Base-by-base conservation (phyloP, 257 asterid species). In the Solanum sitiens region DNA sequence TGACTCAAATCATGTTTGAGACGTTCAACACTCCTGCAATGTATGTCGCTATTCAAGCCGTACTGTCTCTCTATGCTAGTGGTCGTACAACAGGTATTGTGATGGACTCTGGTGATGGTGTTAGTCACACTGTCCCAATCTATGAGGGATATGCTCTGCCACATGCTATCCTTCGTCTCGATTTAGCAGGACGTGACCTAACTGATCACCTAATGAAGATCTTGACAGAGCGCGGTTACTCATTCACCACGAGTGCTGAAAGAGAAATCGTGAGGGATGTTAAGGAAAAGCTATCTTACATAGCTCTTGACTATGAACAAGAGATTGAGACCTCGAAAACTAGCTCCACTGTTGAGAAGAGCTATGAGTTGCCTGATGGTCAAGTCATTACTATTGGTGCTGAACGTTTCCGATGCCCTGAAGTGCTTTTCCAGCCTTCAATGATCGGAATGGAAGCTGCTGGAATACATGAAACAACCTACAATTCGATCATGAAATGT, bases 1-100 rank as follows among this genome's bases (percentile, higher is more conserved):
- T 89, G 91, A 89, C 91, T 86, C 91, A 89, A 47, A 89, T 89
- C 72, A 89, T 89, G 90, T 89, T 89, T 9, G 90, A 89, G 87
- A 89, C 90, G 6, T 89, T 89, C 35, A 89, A 74, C 71, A 42
- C 91, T 21, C 91, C 91, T 40, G 89, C 90, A 8, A 89, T 89
- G 89, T 89, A 89, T 32, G 90, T 89, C 11, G 90, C 90, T 3
- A 89, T 89, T 82, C 90, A 89, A 47, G 89, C 91, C 1, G 91
- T 89, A 35, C 86, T 87, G 0, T 89, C 89, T 5, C 87, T 89
- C 14, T 89, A 89, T 87, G 89, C 91, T 5, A 89, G 91, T 89
- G 91, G 91, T 35, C 89, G 89, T 86, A 89, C 91, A 32, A 89
- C 89, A 35, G 91, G 72, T 77, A 86, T 73, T 73, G 88, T 87